Conservation (phyloP, 768 basidiomycete species). For the Naganishia vaughanmartiniae region DNA sequence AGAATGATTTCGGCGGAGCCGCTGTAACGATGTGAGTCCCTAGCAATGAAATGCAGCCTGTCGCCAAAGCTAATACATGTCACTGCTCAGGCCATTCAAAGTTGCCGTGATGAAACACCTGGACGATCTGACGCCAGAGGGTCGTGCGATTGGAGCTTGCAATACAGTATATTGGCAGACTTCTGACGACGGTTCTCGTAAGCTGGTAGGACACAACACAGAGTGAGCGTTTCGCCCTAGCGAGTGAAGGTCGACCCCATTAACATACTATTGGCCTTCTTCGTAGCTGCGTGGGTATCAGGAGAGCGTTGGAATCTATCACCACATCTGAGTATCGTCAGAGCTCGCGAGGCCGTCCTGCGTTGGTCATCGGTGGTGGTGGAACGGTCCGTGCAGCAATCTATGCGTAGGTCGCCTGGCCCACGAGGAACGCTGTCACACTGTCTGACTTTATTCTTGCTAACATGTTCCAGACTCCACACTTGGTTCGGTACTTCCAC, state of each 20-base stretch:
- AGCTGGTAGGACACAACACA: constrained; percentile 38
- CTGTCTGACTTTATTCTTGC: too few species aligned
- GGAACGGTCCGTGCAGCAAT: constrained; percentile 40
- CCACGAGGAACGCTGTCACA: not conserved
- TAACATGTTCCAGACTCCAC: constrained; percentile 7
- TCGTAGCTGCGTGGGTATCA: constrained; percentile 13
- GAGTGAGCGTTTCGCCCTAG: constrained; percentile 20
- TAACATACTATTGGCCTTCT: not conserved
- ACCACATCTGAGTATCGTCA: not conserved
- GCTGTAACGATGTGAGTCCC: constrained; percentile 40
- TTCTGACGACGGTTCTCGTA: constrained; percentile 13
- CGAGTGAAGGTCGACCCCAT: not conserved
- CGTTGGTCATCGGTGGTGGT: constrained; percentile 36
- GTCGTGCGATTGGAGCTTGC: constrained; percentile 33
- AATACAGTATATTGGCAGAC: constrained; percentile 38
- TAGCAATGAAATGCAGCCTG: not conserved
- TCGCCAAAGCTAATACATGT: not conserved
- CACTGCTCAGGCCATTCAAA: constrained; percentile 38
- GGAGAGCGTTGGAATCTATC: constrained; percentile 16
- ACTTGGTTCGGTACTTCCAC: constrained; percentile 35
- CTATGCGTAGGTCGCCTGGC: constrained; percentile 25
- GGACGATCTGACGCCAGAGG: constrained; percentile 34
- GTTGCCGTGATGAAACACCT: constrained; percentile 32
- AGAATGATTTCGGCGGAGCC: constrained; percentile 37
- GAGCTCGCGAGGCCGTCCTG: constrained; percentile 29